phyloP scores from a whole-genome alignment of 1,284 basidiomycete genomes.

The Cryptococcus deneoformans region DNA sequence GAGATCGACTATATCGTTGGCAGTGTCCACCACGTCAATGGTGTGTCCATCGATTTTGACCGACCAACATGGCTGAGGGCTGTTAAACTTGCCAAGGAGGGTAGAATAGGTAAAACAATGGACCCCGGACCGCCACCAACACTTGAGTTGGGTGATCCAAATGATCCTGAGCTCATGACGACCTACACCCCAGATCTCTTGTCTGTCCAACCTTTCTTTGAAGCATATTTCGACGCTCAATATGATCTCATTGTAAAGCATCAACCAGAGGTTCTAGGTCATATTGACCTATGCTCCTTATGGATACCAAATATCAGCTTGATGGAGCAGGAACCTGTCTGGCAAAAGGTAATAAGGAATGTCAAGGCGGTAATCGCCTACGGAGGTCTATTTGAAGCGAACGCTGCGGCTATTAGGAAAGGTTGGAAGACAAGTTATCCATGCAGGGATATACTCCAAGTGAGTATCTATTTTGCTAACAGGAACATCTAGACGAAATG shows the following conservation, averaged over 20 bases:
- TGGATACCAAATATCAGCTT: slow-evolving; percentile 65
- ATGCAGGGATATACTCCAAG: slow-evolving; percentile 69
- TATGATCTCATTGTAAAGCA: slow-evolving; percentile 64
- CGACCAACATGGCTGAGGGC: slow-evolving; percentile 33
- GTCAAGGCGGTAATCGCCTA: slow-evolving; percentile 70
- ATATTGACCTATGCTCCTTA: slow-evolving; percentile 85
- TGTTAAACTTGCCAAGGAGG: slow-evolving; percentile 9
- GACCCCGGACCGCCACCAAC: slow-evolving; percentile 11
- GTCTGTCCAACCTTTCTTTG: slow-evolving; percentile 53
- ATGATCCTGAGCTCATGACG: slow-evolving; percentile 6
- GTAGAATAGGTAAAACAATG: slow-evolving; percentile 15
- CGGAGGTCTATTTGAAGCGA: slow-evolving; percentile 91
- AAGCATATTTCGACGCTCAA: slow-evolving; percentile 79
- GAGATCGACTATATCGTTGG: slow-evolving; percentile 89
- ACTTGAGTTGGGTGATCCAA: slow-evolving; percentile 4
- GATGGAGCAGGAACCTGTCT: slow-evolving; percentile 57
- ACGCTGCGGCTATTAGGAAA: slow-evolving; percentile 89
- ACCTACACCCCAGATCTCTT: slow-evolving; percentile 13
- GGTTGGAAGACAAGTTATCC: slow-evolving; percentile 87
- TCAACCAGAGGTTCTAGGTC: slow-evolving; percentile 86
- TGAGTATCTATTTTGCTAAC: slow-evolving; percentile 46
- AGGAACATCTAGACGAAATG: no score
- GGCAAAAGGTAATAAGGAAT: slow-evolving; percentile 69
- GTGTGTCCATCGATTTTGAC: slow-evolving; percentile 93
- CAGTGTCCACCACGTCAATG: slow-evolving; percentile 86